Percentiles rank a stretch among this genome's conserved stretches.
These are phyloP conservation scores for Nepenthes gracilis DNA, from an alignment of 148 eudicot species.

Conservation along the genomic window DNA sequence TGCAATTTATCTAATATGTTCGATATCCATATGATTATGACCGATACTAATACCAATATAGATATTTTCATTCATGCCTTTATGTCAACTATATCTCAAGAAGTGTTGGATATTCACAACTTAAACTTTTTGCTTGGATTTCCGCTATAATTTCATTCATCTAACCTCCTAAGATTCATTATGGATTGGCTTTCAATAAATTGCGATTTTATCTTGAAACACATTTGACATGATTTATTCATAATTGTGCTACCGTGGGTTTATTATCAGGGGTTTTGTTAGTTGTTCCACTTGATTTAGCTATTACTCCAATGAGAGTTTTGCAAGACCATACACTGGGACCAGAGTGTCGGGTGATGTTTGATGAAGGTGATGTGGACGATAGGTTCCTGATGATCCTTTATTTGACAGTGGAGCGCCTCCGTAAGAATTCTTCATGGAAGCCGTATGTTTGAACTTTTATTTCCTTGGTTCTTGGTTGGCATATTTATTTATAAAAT, in stretches of 20 bases:
- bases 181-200: not conserved
- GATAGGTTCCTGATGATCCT: slow-evolving; percentile 78
- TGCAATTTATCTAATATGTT: no score
- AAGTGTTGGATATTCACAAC: no score
- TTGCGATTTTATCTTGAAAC: not conserved
- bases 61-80: no score
- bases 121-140: no score
- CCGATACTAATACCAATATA: no score
- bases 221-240: not conserved
- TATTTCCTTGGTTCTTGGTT: slow-evolving; percentile 1
- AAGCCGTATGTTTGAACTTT: slow-evolving; percentile 64
- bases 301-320: slow-evolving; percentile 95
- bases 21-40: no score
- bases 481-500: slow-evolving; percentile 1
- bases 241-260: not conserved
- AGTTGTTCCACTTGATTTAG: slow-evolving; percentile 83
- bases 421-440: slow-evolving; percentile 76
- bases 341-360: slow-evolving; percentile 68
- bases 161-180: no score
- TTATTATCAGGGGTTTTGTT: slow-evolving; percentile 42
- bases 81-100: no score
- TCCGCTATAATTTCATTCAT: no score
- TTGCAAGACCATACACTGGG: slow-evolving; percentile 77
- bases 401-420: slow-evolving; percentile 67
- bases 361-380: slow-evolving; percentile 84